Percentiles rank a stretch among this genome's conserved stretches.
Evolutionary conservation across 169 alveolate species (phyloP).

Genomic region (Cryptosporidium andersoni): DNA sequence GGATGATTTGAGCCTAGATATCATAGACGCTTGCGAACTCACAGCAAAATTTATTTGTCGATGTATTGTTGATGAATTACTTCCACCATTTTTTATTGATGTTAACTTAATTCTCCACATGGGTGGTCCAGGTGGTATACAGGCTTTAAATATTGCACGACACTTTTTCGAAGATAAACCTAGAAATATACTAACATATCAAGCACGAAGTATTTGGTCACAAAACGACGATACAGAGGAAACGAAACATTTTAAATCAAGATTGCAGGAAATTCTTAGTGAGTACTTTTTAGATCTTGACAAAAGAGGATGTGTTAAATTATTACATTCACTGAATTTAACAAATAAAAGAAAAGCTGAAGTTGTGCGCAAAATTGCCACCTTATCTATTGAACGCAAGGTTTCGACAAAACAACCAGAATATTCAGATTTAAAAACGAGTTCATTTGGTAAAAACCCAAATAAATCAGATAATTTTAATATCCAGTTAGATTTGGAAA

Average conservation of each 20-base stretch:
- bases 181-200: constrained; percentile 43
- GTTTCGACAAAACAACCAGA: background rate
- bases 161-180: constrained; percentile 31
- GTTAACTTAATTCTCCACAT: constrained; percentile 62
- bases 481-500: background rate
- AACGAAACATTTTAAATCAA: background rate
- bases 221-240: constrained; percentile 15
- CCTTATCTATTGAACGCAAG: constrained; percentile 11
- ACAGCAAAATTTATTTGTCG: constrained; percentile 54
- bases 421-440: background rate
- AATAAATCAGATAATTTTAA: background rate
- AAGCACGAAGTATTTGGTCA: constrained; percentile 50
- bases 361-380: constrained; percentile 4
- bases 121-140: constrained; percentile 71
- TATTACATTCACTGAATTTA: constrained; percentile 28
- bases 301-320: constrained; percentile 50
- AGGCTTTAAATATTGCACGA: constrained; percentile 34
- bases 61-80: constrained; percentile 61
- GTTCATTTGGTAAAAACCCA: background rate
- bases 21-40: constrained; percentile 53
- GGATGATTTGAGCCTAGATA: constrained; percentile 46
- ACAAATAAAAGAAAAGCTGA: constrained; percentile 4
- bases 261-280: background rate
- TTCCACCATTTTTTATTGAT: constrained; percentile 55
- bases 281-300: constrained; percentile 11